Base-by-base conservation (phyloP, 2,329 filamentous ascomycete species). In the Aureobasidium melanogenum region DNA sequence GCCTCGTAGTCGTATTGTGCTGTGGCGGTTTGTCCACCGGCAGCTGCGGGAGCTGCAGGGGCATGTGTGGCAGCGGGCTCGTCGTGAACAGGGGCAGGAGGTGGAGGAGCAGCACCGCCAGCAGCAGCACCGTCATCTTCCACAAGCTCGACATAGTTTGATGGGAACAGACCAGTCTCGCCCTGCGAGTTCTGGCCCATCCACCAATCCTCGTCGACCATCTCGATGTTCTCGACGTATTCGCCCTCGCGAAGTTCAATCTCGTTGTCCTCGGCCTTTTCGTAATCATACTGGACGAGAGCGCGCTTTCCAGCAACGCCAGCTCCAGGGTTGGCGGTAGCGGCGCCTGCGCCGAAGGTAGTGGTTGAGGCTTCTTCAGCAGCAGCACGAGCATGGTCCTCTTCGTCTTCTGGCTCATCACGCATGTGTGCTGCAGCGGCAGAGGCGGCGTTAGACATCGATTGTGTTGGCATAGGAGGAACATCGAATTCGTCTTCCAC, bases 121-220 rank as follows among this genome's bases (percentile, higher is more conserved):
- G 72, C 67, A 61, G 69, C 67, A 38, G 72, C 74, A n/a, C 72
- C 71, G n/a, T 73, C 71, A 26, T 83, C 87, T 39, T 88, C 87
- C 38, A 94, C 80, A 24, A 96, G 74, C 73, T 96, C 91, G 58
- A 99, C 93, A 67, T 99, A 99, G 79, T 97, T 97, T 77, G 90
- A 94, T 5, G 94, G 94, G 81, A 99, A 97, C 38, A 99, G 80
- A 51, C 94, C 94, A 62, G 81, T 87, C 74, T 97, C 91, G 68
- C 94, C 94, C 64, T 80, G 81, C 24, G 82, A 78, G 77, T 97
- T 99, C 66, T 88, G 89, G 46, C 95, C 94, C 83, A 96, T 88
- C 94, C 94, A 99, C 94, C 94, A 99, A 72, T 99, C 93, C 56
- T 95, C 88, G 68, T 97, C 94, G 2, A 99, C 91, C 89, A 95